These are phyloP conservation scores for Zizania latifolia DNA, from an alignment of 176 grass and related monocot genomes.

Conservation along the genomic window DNA sequence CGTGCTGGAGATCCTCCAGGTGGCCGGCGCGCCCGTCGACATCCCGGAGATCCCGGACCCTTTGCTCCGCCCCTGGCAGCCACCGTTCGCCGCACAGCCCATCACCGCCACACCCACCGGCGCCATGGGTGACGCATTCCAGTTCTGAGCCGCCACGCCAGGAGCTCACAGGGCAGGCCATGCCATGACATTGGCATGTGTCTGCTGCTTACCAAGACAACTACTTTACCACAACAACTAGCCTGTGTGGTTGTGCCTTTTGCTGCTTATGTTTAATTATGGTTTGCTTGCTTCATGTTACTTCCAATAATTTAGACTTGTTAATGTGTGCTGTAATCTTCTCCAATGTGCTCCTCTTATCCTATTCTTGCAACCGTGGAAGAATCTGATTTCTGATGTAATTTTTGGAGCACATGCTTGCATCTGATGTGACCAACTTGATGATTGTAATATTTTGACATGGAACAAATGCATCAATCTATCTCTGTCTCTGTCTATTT, in stretches of 20 bases:
- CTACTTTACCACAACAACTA: neutral
- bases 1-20: conserved; percentile 55
- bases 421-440: neutral
- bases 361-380: neutral
- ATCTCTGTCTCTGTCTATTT: neutral
- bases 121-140: conserved; percentile 16
- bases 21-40: conserved; percentile 48
- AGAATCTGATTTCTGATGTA: neutral
- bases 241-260: neutral
- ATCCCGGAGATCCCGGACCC: conserved; percentile 62
- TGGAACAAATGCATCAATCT: neutral
- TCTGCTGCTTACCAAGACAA: neutral
- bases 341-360: neutral
- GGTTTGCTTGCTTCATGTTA: conserved; percentile 18
- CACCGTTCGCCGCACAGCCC: conserved; percentile 39
- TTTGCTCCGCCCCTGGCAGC: conserved; percentile 60
- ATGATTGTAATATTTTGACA: neutral
- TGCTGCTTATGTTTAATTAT: conserved; percentile 12
- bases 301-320: neutral
- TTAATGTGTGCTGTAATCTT: neutral
- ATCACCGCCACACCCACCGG: neutral
- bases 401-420: no score
- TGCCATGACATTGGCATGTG: neutral
- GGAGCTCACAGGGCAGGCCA: neutral
- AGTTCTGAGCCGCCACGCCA: conserved; percentile 22